phyloP scores from a whole-genome alignment of 2,329 filamentous ascomycete genomes.

The Leptosphaerulina australis region DNA sequence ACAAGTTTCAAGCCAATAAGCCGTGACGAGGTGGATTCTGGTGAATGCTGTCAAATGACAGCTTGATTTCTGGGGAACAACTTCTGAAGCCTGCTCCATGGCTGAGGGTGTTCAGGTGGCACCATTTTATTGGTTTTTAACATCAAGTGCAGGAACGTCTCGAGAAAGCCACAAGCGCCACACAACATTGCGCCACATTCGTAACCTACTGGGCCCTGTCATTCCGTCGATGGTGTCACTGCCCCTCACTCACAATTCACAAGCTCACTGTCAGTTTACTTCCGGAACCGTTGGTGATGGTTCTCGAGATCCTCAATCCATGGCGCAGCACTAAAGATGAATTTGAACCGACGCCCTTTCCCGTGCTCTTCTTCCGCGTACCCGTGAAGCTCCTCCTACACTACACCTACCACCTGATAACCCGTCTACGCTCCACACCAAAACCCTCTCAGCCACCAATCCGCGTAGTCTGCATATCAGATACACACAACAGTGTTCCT shows the following conservation, averaged over 20 bases:
- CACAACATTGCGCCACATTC: not conserved
- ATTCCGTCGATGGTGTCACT: not conserved
- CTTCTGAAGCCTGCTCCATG: not conserved
- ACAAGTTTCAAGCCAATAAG: constrained; percentile 27
- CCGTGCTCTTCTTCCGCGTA: constrained; percentile 69
- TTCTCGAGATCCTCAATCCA: constrained; percentile 35
- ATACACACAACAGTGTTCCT: constrained; percentile 75
- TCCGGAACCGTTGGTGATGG: constrained; percentile 29
- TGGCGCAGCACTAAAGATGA: constrained; percentile 34
- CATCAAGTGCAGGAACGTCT: constrained; percentile 2
- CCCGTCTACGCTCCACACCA: constrained; percentile 70
- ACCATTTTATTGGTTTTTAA: not conserved
- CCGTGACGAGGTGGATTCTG: constrained; percentile 13
- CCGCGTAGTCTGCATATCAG: constrained; percentile 84
- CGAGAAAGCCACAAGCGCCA: constrained; percentile 2
- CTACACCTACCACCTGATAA: constrained; percentile 67
- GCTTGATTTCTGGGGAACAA: not conserved
- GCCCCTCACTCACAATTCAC: constrained; percentile 9
- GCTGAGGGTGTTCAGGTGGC: not conserved
- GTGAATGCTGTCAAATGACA: not conserved
- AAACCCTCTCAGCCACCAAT: constrained; percentile 65
- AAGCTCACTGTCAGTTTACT: constrained; percentile 1
- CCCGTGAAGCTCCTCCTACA: constrained; percentile 70
- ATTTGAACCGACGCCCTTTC: constrained; percentile 56
- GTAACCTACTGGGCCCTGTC: not conserved